phyloP scores from a whole-genome alignment of 1,284 basidiomycete species.

The Termitomyces sp. region DNA sequence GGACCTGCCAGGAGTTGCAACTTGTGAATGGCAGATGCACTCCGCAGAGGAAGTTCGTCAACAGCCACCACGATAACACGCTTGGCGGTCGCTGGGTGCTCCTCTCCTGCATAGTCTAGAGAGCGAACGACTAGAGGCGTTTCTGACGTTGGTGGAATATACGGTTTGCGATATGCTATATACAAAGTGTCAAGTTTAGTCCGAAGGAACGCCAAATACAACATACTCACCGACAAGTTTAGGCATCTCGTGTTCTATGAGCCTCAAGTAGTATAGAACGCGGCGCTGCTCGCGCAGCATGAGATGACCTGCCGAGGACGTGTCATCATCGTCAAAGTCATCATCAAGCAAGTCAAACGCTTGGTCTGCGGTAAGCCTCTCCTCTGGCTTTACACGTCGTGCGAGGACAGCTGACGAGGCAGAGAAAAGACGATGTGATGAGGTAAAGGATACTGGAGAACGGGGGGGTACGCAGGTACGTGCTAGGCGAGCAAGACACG shows the following conservation, averaged over 20 bases:
- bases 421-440: constrained; percentile 17
- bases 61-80: constrained; percentile 71
- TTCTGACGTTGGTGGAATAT: constrained; percentile 55
- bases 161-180: constrained; percentile 77
- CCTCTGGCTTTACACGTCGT: constrained; percentile 33
- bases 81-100: constrained; percentile 67
- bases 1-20: constrained; percentile 79
- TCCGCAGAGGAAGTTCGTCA: constrained; percentile 59
- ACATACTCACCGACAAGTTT: constrained; percentile 66
- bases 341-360: constrained; percentile 35
- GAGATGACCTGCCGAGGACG: constrained; percentile 62
- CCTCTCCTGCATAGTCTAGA: constrained; percentile 71
- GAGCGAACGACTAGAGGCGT: constrained; percentile 68
- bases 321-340: constrained; percentile 51
- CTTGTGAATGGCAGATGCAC: constrained; percentile 63
- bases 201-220: not conserved
- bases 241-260: constrained; percentile 82
- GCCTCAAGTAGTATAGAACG: constrained; percentile 65
- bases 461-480: constrained; percentile 6
- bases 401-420: constrained; percentile 26
- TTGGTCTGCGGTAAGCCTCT: constrained; percentile 30
- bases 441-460: constrained; percentile 1
- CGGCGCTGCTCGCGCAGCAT: constrained; percentile 68
- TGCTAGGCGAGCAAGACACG: constrained; percentile 17
- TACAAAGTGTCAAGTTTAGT: constrained; percentile 9